Percentiles rank a stretch among this genome's conserved stretches.
These are phyloP conservation scores for Paecilomyces formosus DNA, from an alignment of 2,329 filamentous ascomycete genomes.

Conservation along the genomic window DNA sequence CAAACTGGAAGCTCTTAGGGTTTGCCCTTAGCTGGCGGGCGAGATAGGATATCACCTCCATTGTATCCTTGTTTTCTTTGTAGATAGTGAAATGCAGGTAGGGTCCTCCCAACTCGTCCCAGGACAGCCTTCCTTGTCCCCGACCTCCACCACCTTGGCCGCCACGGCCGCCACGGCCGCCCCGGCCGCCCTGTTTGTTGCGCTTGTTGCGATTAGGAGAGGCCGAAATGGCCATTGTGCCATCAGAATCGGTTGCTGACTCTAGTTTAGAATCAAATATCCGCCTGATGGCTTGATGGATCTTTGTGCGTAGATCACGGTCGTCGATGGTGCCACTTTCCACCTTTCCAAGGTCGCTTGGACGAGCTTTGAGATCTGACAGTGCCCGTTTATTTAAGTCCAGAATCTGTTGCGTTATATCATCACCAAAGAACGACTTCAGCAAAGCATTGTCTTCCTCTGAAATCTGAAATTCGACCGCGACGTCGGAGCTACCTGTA, in stretches of 20 bases:
- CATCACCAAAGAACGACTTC: conserved; percentile 43
- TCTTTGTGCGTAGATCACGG: conserved; percentile 53
- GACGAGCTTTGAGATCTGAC: conserved; percentile 47
- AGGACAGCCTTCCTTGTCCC: conserved; percentile 43
- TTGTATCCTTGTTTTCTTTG: conserved; percentile 96
- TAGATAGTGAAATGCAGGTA: conserved; percentile 87
- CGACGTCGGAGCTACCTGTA: neutral
- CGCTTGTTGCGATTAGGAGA: conserved; percentile 27
- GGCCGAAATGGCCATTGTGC: conserved; percentile 54
- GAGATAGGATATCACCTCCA: conserved; percentile 77
- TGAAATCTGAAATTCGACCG: conserved; percentile 25
- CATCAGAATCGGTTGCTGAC: conserved; percentile 66
- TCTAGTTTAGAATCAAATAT: conserved; percentile 75
- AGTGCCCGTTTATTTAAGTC: conserved; percentile 49
- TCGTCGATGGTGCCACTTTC: conserved; percentile 50
- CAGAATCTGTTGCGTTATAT: conserved; percentile 44
- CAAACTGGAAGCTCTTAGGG: conserved; percentile 66
- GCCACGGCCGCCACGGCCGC: conserved; percentile 20
- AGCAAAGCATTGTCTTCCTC: conserved; percentile 40
- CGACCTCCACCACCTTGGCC: conserved; percentile 18
- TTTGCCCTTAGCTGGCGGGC: conserved; percentile 63
- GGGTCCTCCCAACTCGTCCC: conserved; percentile 64
- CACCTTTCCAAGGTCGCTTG: conserved; percentile 48
- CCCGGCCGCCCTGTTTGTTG: conserved; percentile 24
- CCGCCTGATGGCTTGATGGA: conserved; percentile 63